Base-by-base conservation (phyloP, 257 asterid species). In the Gentiana straminea region DNA sequence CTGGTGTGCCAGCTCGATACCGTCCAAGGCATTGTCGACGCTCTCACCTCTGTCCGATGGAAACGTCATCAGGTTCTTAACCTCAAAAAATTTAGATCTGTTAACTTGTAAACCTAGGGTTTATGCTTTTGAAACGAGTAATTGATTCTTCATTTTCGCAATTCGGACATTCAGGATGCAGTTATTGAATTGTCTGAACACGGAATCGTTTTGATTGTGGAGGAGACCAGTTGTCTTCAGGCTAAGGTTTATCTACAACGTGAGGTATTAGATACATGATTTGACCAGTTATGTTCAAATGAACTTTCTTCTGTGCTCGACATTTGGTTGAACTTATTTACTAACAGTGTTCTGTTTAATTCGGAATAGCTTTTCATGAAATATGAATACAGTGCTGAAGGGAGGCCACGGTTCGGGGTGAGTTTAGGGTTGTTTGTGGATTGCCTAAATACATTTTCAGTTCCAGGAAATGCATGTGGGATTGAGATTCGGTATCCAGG, bases 1-100 rank as follows among this genome's bases (percentile, higher is more conserved):
- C 76, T 91, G 55, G 83, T 84, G 6, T 91, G 98, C 72, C 88
- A 85, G 65, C 70, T 85, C 34, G 98, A 91, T 65, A 77, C 79
- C 74, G 86, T 84, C 61, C 98, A 89, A 64, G 97, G 98, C 72
- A 59, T 85, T 59, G 93, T 91, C 37, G 98, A 91, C 59, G 89
- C 95, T 39, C 95, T 91, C 68, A 79, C 93, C 67, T 83, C 90
- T 66, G 84, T 87, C 45, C 87, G 98, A 4, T 91, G 98, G 97
- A 91, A 91, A 68, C 95, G 95, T 58, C 77, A 73, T 24, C 98
- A 91, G 74, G 98, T 91, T 66, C 54, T 44, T 54, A 37, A 39
- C 4, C 7, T 6, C 56, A 13, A 44, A 43, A 8, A 24, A 50
- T 43, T 52, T n/a, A 35, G 13, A 3, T 54, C 51, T 62, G 41